Evolutionary conservation across 441 rosid species (phyloP).

Genomic region (Manihot esculenta): DNA sequence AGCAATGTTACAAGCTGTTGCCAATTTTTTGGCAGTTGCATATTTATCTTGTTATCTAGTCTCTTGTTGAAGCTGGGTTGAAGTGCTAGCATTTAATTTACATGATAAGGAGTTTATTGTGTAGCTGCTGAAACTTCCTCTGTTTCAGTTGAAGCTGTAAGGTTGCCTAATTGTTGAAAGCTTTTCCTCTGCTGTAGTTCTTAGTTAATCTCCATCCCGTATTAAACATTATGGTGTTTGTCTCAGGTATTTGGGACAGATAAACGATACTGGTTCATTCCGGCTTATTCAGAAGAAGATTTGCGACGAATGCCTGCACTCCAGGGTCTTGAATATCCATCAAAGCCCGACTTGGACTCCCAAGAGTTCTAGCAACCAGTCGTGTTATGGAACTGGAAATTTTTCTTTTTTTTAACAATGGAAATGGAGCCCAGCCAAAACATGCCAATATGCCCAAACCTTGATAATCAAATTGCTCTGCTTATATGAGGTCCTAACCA

Average conservation of each 20-base stretch:
- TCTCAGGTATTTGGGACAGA: constrained; percentile 72
- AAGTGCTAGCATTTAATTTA: neutral
- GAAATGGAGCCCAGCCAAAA: constrained; percentile 15
- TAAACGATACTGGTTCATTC: constrained; percentile 66
- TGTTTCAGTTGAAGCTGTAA: neutral
- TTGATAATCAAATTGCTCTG: constrained; percentile 12
- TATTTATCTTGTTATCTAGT: neutral
- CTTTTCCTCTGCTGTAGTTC: neutral
- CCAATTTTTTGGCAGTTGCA: too few species aligned
- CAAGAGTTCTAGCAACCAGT: constrained; percentile 50
- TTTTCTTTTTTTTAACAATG: constrained; percentile 28
- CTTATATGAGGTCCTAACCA: constrained; percentile 24
- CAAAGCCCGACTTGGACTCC: constrained; percentile 66
- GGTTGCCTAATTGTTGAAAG: neutral
- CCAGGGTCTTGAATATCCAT: constrained; percentile 81
- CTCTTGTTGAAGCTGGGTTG: neutral
- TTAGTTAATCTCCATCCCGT: neutral
- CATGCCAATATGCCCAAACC: constrained; percentile 21
- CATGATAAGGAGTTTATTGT: neutral
- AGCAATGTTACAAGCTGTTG: neutral
- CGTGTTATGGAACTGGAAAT: constrained; percentile 3
- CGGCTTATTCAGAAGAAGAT: constrained; percentile 79
- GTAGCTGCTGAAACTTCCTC: neutral
- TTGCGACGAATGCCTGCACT: constrained; percentile 66
- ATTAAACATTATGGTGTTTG: neutral